Conservation (phyloP, 1,284 basidiomycete genomes). For the Marasmius fiardii region DNA sequence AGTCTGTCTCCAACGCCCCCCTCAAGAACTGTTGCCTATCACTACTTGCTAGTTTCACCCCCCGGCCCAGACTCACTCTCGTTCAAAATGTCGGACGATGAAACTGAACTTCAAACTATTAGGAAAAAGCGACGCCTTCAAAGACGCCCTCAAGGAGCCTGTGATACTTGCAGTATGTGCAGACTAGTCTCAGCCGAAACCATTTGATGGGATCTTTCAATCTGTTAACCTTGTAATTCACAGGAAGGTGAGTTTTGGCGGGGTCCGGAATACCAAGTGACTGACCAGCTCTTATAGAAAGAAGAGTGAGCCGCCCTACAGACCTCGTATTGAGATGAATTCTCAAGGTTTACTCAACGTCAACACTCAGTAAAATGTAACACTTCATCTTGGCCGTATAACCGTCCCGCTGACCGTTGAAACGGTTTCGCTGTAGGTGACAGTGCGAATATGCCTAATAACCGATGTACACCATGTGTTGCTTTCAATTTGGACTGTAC, state of each 20-base stretch:
- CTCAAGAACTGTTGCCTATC: too few relatives aligned
- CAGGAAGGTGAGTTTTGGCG: constrained; percentile 7
- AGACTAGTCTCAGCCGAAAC: neutral
- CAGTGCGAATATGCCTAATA: constrained; percentile 48
- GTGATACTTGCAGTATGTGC: constrained; percentile 27
- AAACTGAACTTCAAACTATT: neutral
- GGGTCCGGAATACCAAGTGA: neutral
- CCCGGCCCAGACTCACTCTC: too few relatives aligned
- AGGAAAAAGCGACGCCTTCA: constrained; percentile 27
- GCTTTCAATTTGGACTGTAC: constrained; percentile 64
- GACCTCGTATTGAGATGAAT: neutral
- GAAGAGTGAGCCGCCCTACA: constrained; percentile 27
- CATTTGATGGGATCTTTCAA: neutral
- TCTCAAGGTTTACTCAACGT: neutral
- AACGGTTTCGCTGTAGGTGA: constrained; percentile 42
- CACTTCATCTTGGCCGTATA: neutral
- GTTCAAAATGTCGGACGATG: constrained; percentile 9
- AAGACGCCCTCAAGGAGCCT: constrained; percentile 32
- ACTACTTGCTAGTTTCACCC: too few relatives aligned
- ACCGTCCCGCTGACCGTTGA: neutral
- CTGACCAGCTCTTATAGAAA: constrained; percentile 21
- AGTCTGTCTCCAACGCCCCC: too few relatives aligned
- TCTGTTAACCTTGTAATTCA: neutral
- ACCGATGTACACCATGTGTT: constrained; percentile 65
- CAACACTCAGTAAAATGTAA: constrained; percentile 28